phyloP scores from a whole-genome alignment of 805 yeast species.

The Maudiozyma serrabonitensis region DNA sequence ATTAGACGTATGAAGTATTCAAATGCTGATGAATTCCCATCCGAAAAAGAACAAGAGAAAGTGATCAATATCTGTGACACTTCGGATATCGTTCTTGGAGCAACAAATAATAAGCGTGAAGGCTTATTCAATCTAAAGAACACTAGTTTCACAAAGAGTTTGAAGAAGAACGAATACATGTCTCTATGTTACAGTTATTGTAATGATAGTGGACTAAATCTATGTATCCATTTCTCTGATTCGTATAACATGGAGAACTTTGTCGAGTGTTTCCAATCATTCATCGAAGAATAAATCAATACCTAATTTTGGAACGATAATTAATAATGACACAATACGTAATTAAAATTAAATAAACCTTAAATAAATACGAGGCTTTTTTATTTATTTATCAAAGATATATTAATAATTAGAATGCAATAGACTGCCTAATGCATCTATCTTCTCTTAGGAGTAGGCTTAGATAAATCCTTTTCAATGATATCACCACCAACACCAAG shows the following conservation, averaged over 20 bases:
- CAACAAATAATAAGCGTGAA: neutral
- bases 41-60: constrained; percentile 7
- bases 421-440: neutral
- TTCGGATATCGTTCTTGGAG: constrained; percentile 10
- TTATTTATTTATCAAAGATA: neutral
- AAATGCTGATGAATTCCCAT: constrained; percentile 1
- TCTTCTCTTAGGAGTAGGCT: constrained; percentile 44
- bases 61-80: constrained; percentile 22
- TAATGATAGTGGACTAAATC: constrained; percentile 16
- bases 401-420: no score
- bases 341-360: neutral
- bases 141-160: constrained; percentile 18
- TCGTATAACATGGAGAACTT: constrained; percentile 20
- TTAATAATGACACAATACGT: neutral
- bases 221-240: constrained; percentile 24
- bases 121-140: constrained; percentile 12
- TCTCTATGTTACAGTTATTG: constrained; percentile 20
- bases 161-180: constrained; percentile 16
- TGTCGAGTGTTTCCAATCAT: constrained; percentile 22
- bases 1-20: constrained; percentile 22
- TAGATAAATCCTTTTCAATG: constrained; percentile 57
- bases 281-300: constrained; percentile 12
- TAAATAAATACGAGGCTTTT: neutral
- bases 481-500: constrained; percentile 86
- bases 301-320: neutral